A percentile compares a stretch with the other conserved stretches of the same genome.
phyloP scores from a whole-genome alignment of 1,284 basidiomycete species.

The Cryptococcus maquisensis region DNA sequence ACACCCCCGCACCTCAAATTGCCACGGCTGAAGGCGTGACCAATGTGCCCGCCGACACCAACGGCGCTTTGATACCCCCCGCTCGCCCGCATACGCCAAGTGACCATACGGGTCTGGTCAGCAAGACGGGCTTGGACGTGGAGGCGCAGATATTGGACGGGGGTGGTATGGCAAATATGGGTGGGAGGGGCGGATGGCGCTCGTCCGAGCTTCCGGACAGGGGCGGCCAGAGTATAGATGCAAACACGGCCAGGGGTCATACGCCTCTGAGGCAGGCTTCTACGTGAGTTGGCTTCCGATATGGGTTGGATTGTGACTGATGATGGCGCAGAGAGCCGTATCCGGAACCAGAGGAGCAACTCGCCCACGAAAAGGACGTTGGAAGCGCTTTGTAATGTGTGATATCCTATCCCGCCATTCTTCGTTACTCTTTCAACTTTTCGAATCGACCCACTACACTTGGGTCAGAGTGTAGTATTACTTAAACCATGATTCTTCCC shows the following conservation, averaged over 20 bases:
- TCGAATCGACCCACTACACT: too few relatives aligned
- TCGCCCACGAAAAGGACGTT: background rate
- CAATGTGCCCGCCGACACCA: slow-evolving; percentile 9
- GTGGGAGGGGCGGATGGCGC: slow-evolving; percentile 23
- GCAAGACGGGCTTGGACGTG: slow-evolving; percentile 44
- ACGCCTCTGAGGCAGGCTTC: slow-evolving; percentile 17
- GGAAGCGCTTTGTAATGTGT: slow-evolving; percentile 5
- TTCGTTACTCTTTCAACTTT: too few relatives aligned
- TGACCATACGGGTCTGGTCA: slow-evolving; percentile 36
- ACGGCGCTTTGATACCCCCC: background rate
- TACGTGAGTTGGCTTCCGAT: slow-evolving; percentile 12
- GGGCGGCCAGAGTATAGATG: slow-evolving; percentile 7
- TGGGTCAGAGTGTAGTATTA: too few relatives aligned
- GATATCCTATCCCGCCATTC: background rate
- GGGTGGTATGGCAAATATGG: slow-evolving; percentile 44
- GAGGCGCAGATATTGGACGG: slow-evolving; percentile 49
- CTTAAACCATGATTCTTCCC: too few relatives aligned
- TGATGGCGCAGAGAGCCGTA: background rate
- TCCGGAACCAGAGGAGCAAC: too few relatives aligned
- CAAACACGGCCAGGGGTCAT: slow-evolving; percentile 5
- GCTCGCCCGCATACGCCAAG: slow-evolving; percentile 27
- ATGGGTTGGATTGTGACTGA: background rate
- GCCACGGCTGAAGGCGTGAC: slow-evolving; percentile 18
- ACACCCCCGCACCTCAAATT: slow-evolving; percentile 23
- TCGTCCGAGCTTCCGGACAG: slow-evolving; percentile 5